Conservation (phyloP, 2,329 filamentous ascomycete genomes). For the Pezicula carpinea region DNA sequence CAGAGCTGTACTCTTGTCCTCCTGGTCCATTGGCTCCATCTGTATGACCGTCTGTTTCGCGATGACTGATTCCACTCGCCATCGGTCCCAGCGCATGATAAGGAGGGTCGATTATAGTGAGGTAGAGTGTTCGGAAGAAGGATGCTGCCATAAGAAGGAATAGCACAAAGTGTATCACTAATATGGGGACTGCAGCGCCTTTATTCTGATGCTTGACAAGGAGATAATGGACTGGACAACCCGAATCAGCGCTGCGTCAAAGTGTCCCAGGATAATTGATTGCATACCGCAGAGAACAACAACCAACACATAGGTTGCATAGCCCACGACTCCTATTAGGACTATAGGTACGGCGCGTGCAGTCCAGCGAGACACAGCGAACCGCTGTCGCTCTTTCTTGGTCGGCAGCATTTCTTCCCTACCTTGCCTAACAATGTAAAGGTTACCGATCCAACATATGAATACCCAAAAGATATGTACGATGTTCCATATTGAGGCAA, state of each 20-base stretch:
- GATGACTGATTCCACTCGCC: constrained; percentile 4
- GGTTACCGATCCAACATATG: background rate
- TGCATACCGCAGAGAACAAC: constrained; percentile 62
- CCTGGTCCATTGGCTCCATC: constrained; percentile 19
- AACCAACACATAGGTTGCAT: constrained; percentile 67
- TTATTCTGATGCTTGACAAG: constrained; percentile 41
- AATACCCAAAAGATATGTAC: too few relatives aligned
- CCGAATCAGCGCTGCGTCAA: constrained; percentile 7
- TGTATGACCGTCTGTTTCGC: constrained; percentile 6
- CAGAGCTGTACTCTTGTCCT: constrained; percentile 6
- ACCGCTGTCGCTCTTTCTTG: constrained; percentile 32
- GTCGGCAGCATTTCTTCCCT: constrained; percentile 5
- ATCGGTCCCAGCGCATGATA: constrained; percentile 61
- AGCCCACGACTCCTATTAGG: constrained; percentile 61
- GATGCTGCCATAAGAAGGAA: constrained; percentile 60
- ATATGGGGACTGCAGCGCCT: constrained; percentile 61
- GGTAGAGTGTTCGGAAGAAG: constrained; percentile 68
- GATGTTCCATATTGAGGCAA: too few relatives aligned
- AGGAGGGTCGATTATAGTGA: constrained; percentile 67
- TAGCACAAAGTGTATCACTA: constrained; percentile 69
- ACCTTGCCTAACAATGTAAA: background rate
- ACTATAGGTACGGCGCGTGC: constrained; percentile 59
- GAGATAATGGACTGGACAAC: constrained; percentile 63
- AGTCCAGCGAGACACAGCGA: constrained; percentile 23
- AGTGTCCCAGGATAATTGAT: background rate